phyloP scores from a whole-genome alignment of 768 basidiomycete species.

The Epithele typhae region DNA sequence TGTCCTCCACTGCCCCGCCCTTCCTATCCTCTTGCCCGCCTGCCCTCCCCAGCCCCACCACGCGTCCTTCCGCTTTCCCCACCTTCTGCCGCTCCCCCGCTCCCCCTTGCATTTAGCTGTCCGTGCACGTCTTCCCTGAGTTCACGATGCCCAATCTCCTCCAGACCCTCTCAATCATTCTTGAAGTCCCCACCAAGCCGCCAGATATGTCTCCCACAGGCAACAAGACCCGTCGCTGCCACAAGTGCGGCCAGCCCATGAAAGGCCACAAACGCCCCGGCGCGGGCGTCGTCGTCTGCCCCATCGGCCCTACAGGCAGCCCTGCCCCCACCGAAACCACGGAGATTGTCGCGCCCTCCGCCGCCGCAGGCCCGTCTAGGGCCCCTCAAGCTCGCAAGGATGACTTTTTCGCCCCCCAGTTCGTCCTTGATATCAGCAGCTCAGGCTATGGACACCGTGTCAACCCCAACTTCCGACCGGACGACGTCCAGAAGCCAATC shows the following conservation, averaged over 20 bases:
- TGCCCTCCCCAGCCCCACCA: background rate
- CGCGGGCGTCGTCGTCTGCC: slow-evolving; percentile 28
- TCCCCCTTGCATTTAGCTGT: too few species aligned
- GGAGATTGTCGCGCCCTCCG: background rate
- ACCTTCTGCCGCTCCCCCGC: too few species aligned
- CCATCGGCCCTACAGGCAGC: slow-evolving; percentile 12
- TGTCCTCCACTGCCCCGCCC: background rate
- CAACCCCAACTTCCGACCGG: slow-evolving; percentile 32
- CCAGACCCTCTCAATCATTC: too few species aligned
- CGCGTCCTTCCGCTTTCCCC: background rate
- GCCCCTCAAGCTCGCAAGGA: background rate
- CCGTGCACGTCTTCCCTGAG: too few species aligned
- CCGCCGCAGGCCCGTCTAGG: background rate
- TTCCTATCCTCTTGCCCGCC: background rate
- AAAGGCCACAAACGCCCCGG: slow-evolving; percentile 34
- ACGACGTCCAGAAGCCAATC: slow-evolving; percentile 1
- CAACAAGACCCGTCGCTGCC: slow-evolving; percentile 30
- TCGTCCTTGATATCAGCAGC: slow-evolving; percentile 14
- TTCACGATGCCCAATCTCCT: too few species aligned
- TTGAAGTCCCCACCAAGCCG: too few species aligned
- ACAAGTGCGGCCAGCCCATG: slow-evolving; percentile 32
- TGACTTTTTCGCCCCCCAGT: background rate
- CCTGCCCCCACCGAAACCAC: too few species aligned
- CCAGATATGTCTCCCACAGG: too few species aligned
- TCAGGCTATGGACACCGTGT: slow-evolving; percentile 24